Evolutionary conservation across 2,329 filamentous ascomycete species (phyloP).

Genomic region (Parastagonospora avenae): DNA sequence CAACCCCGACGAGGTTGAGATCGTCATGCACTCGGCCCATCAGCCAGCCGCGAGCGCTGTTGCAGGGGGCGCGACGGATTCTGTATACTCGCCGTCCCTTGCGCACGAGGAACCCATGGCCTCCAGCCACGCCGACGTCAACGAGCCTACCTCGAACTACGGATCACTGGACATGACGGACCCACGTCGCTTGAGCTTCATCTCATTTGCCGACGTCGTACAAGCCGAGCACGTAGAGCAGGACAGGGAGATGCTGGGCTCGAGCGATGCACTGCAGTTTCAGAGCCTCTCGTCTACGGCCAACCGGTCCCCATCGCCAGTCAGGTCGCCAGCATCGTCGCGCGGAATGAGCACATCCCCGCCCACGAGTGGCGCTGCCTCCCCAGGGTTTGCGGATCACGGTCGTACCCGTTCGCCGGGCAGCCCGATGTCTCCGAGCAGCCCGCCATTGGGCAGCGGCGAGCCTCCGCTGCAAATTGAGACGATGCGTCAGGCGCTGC

Average conservation of each 20-base stretch:
- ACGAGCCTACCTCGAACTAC: conserved; percentile 68
- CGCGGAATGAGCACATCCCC: conserved; percentile 72
- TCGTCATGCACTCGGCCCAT: conserved; percentile 84
- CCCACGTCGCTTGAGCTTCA: conserved; percentile 85
- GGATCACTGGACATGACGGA: conserved; percentile 78
- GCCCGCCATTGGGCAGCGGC: conserved; percentile 61
- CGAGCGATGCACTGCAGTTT: conserved; percentile 68
- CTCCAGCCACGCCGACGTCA: conserved; percentile 30
- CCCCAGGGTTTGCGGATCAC: conserved; percentile 72
- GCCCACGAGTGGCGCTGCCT: conserved; percentile 75
- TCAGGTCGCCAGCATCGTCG: conserved; percentile 78
- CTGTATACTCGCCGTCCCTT: conserved; percentile 40
- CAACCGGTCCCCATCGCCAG: conserved; percentile 76
- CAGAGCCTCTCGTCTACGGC: conserved; percentile 68
- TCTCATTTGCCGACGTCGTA: conserved; percentile 95
- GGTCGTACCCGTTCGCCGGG: conserved; percentile 64
- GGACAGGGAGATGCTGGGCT: conserved; percentile 52
- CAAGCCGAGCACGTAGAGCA: conserved; percentile 77
- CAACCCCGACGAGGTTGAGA: conserved; percentile 88
- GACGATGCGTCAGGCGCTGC: conserved; percentile 89
- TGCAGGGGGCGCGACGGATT: conserved; percentile 39
- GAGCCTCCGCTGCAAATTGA: conserved; percentile 87
- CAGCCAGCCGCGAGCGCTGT: conserved; percentile 76
- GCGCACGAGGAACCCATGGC: conserved; percentile 35
- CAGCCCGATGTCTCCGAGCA: conserved; percentile 62